phyloP scores from a whole-genome alignment of 257 asterid species.

The Oldenlandia corymbosa region DNA sequence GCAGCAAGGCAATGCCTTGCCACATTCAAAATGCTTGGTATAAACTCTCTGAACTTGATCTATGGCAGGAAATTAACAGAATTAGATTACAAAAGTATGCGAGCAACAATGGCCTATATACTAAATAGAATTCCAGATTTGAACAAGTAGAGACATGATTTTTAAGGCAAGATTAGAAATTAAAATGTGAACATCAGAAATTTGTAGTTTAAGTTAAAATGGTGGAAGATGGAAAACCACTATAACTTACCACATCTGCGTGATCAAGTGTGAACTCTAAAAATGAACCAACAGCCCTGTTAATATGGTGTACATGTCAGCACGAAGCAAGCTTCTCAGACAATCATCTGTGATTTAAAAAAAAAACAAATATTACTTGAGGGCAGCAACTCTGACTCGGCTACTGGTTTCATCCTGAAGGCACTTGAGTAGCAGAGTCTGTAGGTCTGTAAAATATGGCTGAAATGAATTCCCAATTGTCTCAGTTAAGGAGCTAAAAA shows the following conservation, averaged over 20 bases:
- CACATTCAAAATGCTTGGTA: slow-evolving; percentile 92
- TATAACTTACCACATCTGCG: slow-evolving; percentile 73
- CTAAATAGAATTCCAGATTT: neutral
- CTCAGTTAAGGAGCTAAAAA: slow-evolving; percentile 98
- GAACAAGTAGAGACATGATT: neutral
- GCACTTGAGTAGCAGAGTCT: slow-evolving; percentile 83
- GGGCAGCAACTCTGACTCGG: slow-evolving; percentile 94
- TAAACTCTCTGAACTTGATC: slow-evolving; percentile 91
- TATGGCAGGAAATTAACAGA: slow-evolving; percentile 22
- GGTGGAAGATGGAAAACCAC: slow-evolving; percentile 10
- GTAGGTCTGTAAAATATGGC: slow-evolving; percentile 78
- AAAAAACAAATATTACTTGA: slow-evolving; percentile 61
- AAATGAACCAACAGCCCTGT: slow-evolving; percentile 99
- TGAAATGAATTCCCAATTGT: slow-evolving; percentile 89
- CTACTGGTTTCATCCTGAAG: slow-evolving; percentile 95
- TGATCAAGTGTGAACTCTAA: slow-evolving; percentile 93
- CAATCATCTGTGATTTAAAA: slow-evolving; percentile 9
- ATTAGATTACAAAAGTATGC: neutral
- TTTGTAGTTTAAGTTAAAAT: neutral
- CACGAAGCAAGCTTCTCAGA: slow-evolving; percentile 19
- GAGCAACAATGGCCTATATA: neutral
- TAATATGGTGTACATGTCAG: slow-evolving; percentile 21
- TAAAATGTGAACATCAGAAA: neutral
- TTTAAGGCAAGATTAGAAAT: neutral
- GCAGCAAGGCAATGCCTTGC: slow-evolving; percentile 96